Percentiles rank a stretch among this genome's conserved stretches.
These are phyloP conservation scores for Exophiala xenobiotica DNA, from an alignment of 2,329 filamentous ascomycete genomes.

Conservation along the genomic window DNA sequence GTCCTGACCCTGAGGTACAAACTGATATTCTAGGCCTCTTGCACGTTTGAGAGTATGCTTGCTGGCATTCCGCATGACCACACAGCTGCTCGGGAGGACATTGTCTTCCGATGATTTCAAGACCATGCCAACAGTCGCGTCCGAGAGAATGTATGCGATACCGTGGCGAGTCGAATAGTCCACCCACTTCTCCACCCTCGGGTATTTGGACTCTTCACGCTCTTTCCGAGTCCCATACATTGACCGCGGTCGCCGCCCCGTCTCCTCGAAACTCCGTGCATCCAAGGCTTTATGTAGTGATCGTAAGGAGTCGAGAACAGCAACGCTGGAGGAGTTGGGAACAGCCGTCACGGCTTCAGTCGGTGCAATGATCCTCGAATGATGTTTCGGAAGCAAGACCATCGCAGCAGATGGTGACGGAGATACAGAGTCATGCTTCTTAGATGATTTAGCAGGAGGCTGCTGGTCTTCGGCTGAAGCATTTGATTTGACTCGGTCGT, in stretches of 20 bases:
- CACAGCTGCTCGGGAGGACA: conserved; percentile 44
- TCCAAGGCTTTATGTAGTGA: conserved; percentile 17
- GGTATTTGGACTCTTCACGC: conserved; percentile 34
- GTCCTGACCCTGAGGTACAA: conserved; percentile 39
- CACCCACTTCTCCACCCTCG: conserved; percentile 54
- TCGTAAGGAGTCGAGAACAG: conserved; percentile 15
- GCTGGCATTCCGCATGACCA: conserved; percentile 48
- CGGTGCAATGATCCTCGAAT: conserved; percentile 18
- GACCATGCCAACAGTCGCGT: conserved; percentile 51
- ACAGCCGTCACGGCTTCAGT: conserved; percentile 10
- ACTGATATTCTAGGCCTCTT: conserved; percentile 43
- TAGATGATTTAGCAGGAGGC: not conserved
- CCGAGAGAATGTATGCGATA: conserved; percentile 51
- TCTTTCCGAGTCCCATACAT: conserved; percentile 15
- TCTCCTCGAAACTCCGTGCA: conserved; percentile 11
- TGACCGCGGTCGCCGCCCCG: conserved; percentile 12
- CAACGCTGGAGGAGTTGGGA: conserved; percentile 10
- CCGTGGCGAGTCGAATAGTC: conserved; percentile 54
- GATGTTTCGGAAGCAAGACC: conserved; percentile 5
- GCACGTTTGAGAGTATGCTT: conserved; percentile 47
- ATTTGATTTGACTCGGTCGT: conserved; percentile 7
- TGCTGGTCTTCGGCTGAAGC: conserved; percentile 2
- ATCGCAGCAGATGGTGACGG: not conserved
- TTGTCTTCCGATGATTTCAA: conserved; percentile 46
- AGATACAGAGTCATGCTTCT: conserved; percentile 3